Conservation (phyloP, 371 early-diverging fungal species). For the Massospora cicadina region DNA sequence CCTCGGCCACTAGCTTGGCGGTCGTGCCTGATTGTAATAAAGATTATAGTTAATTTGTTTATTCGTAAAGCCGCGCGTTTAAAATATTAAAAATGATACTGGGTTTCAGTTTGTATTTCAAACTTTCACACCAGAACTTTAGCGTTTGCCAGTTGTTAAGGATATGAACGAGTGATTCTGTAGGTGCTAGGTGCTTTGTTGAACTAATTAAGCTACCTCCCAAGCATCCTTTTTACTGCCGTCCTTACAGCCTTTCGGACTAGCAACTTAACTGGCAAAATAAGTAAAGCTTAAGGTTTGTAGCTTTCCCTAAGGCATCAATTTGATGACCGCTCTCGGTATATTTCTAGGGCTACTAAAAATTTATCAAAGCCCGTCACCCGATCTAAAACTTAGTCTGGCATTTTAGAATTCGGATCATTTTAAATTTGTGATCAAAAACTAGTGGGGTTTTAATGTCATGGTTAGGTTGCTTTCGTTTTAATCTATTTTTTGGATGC, state of each 20-base stretch:
- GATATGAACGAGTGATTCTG: neutral
- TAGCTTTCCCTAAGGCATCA: too few relatives aligned
- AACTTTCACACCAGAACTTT: neutral
- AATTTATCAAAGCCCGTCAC: too few relatives aligned
- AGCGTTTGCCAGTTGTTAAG: neutral
- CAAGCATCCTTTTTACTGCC: neutral
- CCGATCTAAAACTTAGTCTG: too few relatives aligned
- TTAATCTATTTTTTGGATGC: too few relatives aligned
- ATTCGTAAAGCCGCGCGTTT: neutral
- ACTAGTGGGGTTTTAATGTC: too few relatives aligned
- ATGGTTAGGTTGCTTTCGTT: too few relatives aligned
- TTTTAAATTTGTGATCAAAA: too few relatives aligned
- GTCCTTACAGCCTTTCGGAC: too few relatives aligned
- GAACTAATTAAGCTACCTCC: neutral
- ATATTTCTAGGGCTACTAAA: too few relatives aligned
- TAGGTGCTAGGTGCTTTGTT: neutral
- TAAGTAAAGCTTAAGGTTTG: neutral
- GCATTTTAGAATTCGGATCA: too few relatives aligned
- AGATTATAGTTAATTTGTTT: neutral
- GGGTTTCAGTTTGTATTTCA: neutral
- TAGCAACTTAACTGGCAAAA: conserved; percentile 9
- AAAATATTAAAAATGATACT: neutral
- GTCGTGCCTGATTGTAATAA: conserved; percentile 33
- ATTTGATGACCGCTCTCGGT: too few relatives aligned
- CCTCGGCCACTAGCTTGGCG: conserved; percentile 46